Conservation (phyloP, 1,284 basidiomycete species). For the Cystobasidium slooffiae region DNA sequence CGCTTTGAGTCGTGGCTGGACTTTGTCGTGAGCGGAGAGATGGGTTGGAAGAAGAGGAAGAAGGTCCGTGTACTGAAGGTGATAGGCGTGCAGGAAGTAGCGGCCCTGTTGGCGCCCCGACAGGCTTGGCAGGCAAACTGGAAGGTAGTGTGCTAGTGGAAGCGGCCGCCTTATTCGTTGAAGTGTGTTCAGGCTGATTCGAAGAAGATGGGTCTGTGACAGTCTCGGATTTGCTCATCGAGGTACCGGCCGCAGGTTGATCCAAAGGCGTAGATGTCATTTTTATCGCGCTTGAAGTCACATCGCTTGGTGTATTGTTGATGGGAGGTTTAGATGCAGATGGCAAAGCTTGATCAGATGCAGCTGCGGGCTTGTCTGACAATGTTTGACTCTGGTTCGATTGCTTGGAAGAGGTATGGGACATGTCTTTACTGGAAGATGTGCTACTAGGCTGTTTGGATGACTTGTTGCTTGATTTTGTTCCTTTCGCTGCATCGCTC, state of each 20-base stretch:
- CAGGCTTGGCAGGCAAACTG: conserved; percentile 23
- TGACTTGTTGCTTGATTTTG: not conserved
- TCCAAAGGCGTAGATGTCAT: not conserved
- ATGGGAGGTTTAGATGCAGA: conserved; percentile 3
- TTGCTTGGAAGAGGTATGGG: conserved; percentile 10
- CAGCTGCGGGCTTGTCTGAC: not conserved
- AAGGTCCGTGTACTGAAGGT: not conserved
- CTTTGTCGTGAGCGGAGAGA: conserved; percentile 20
- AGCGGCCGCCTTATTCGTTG: not conserved
- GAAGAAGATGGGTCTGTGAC: not conserved
- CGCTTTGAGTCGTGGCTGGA: not conserved
- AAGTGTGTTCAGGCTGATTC: not conserved
- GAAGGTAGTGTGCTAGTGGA: not conserved
- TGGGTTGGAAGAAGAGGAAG: not conserved
- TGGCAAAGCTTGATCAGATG: not conserved
- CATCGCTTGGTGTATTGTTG: not conserved
- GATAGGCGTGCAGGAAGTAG: conserved; percentile 1
- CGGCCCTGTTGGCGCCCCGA: conserved; percentile 15
- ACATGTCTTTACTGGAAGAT: conserved; percentile 17
- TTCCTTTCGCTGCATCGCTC: not conserved
- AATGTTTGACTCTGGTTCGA: not conserved
- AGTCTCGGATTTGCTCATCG: not conserved
- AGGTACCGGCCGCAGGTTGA: not conserved
- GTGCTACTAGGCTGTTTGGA: conserved; percentile 10
- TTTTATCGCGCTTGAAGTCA: not conserved